These are phyloP conservation scores for Pittosporum tobira DNA, from an alignment of 129 eudicot genomes.

Conservation along the genomic window DNA sequence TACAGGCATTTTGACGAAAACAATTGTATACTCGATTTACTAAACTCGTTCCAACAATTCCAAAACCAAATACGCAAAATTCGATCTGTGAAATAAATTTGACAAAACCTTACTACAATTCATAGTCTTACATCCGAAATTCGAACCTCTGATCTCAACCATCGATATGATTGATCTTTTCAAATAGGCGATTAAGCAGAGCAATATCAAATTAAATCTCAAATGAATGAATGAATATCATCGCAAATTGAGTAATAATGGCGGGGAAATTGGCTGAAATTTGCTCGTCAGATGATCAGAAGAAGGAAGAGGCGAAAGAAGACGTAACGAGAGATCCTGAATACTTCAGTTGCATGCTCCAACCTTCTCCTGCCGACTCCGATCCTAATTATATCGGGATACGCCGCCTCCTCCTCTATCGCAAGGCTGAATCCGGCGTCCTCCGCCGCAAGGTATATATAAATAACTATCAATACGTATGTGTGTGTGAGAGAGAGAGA, in stretches of 20 bases:
- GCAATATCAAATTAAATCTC: not conserved
- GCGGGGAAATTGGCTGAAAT: slow-evolving; percentile 43
- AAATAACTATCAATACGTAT: not conserved
- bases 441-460: slow-evolving; percentile 58
- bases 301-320: slow-evolving; percentile 19
- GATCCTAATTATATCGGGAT: slow-evolving; percentile 75
- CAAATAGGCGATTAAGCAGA: not conserved
- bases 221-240: slow-evolving; percentile 15
- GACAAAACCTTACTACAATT: not conserved
- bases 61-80: slow-evolving; percentile 3
- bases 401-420: slow-evolving; percentile 74
- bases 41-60: not conserved
- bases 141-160: slow-evolving; percentile 11
- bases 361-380: slow-evolving; percentile 54
- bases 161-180: not conserved
- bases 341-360: slow-evolving; percentile 76
- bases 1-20: no score
- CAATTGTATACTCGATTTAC: not conserved
- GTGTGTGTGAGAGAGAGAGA: no score
- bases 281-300: slow-evolving; percentile 26
- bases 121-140: not conserved
- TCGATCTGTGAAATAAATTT: not conserved
- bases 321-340: slow-evolving; percentile 59
- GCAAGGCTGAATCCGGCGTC: slow-evolving; percentile 55
- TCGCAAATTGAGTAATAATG: slow-evolving; percentile 29